Evolutionary conservation across 805 yeast species (phyloP).

Genomic region (Clavispora carvajalis): DNA sequence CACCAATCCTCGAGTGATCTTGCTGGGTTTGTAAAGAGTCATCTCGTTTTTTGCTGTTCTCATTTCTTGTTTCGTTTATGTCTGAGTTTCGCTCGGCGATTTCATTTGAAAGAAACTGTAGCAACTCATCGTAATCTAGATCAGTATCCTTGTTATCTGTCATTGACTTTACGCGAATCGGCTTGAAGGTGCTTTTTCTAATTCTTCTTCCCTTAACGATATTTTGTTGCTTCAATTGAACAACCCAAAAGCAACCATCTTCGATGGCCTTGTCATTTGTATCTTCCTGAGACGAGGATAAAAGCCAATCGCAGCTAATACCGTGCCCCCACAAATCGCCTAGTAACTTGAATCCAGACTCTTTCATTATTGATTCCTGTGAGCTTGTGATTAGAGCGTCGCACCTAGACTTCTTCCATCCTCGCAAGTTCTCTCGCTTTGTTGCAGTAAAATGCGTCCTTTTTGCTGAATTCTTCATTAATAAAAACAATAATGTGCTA

Average conservation of each 20-base stretch:
- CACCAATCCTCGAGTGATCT: constrained; percentile 12
- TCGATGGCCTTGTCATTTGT: constrained; percentile 53
- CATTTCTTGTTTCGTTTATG: constrained; percentile 1
- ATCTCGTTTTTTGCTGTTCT: neutral
- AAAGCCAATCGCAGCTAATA: constrained; percentile 66
- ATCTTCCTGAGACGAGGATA: constrained; percentile 49
- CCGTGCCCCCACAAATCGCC: constrained; percentile 67
- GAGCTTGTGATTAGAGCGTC: constrained; percentile 77
- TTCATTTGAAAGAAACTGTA: constrained; percentile 25
- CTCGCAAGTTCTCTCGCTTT: constrained; percentile 9
- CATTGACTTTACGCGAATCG: constrained; percentile 66
- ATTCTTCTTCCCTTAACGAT: constrained; percentile 18
- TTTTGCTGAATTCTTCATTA: constrained; percentile 39
- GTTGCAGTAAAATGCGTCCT: constrained; percentile 36
- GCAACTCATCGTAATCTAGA: constrained; percentile 63
- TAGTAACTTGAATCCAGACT: constrained; percentile 60
- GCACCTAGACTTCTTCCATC: constrained; percentile 51
- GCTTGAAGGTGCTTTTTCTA: constrained; percentile 52
- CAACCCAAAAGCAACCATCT: constrained; percentile 73
- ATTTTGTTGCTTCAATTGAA: constrained; percentile 67
- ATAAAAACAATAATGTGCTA: constrained; percentile 33
- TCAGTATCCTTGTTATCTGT: constrained; percentile 62
- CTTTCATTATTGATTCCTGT: constrained; percentile 49
- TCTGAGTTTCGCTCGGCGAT: constrained; percentile 21
- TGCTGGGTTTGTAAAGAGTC: constrained; percentile 2